These are phyloP conservation scores for Macrocystidia cucumis DNA, from an alignment of 1,284 basidiomycete genomes.

Conservation along the genomic window DNA sequence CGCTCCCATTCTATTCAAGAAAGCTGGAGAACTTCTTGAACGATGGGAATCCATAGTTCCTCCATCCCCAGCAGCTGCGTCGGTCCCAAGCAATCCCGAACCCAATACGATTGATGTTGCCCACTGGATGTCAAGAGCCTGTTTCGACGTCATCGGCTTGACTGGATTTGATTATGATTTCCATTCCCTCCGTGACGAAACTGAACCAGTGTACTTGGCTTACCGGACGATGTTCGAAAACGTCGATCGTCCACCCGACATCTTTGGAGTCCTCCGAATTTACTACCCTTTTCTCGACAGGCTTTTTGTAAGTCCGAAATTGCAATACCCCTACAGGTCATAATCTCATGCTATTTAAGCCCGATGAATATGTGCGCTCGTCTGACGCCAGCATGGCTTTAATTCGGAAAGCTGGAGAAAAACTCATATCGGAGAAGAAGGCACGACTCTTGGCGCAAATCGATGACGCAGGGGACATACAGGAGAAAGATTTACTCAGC, in stretches of 20 bases:
- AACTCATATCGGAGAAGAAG: slow-evolving; percentile 33
- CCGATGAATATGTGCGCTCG: slow-evolving; percentile 28
- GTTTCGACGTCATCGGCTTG: slow-evolving; percentile 45
- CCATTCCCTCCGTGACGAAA: slow-evolving; percentile 36
- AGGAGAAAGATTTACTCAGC: slow-evolving; percentile 37
- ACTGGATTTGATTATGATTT: slow-evolving; percentile 43
- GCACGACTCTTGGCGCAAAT: slow-evolving; percentile 24
- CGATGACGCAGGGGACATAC: slow-evolving; percentile 15
- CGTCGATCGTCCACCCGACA: slow-evolving; percentile 29
- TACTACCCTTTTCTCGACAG: slow-evolving; percentile 36
- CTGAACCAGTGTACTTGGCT: slow-evolving; percentile 37
- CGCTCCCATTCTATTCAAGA: slow-evolving; percentile 36
- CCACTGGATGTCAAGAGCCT: slow-evolving; percentile 40
- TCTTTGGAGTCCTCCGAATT: slow-evolving; percentile 31
- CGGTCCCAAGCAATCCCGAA: not conserved
- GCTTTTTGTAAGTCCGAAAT: slow-evolving; percentile 27
- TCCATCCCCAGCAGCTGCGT: slow-evolving; percentile 8
- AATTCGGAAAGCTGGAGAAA: slow-evolving; percentile 31
- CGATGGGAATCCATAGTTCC: slow-evolving; percentile 29
- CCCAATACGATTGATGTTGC: slow-evolving; percentile 29
- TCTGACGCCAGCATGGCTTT: slow-evolving; percentile 27
- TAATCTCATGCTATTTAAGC: slow-evolving; percentile 18
- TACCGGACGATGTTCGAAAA: slow-evolving; percentile 41
- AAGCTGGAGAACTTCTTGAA: slow-evolving; percentile 37
- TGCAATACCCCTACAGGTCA: not conserved